A percentile compares a stretch with the other conserved stretches of the same genome.
phyloP scores from a whole-genome alignment of 2,329 filamentous ascomycete genomes.

The Aspergillus floridensis region DNA sequence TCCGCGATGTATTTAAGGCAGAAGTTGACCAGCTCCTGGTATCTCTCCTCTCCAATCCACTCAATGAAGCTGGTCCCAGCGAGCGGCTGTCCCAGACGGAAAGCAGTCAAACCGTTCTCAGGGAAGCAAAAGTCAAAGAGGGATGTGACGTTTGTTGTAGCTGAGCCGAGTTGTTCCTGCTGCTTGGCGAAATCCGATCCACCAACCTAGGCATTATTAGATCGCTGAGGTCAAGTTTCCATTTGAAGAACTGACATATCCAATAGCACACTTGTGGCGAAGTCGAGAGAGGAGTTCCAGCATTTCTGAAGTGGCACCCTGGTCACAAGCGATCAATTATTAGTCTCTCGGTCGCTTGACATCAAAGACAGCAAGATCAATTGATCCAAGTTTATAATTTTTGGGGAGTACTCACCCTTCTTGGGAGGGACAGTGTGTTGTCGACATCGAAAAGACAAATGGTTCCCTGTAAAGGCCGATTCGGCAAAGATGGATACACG shows the following conservation, averaged over 20 bases:
- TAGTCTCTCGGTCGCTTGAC: background rate
- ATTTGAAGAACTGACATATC: conserved; percentile 26
- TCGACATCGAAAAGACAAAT: conserved; percentile 97
- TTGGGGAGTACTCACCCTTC: conserved; percentile 55
- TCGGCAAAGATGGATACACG: conserved; percentile 69
- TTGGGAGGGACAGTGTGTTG: conserved; percentile 80
- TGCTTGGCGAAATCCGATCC: conserved; percentile 91
- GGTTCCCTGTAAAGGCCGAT: conserved; percentile 87
- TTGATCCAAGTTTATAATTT: background rate
- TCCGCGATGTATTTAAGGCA: conserved; percentile 61
- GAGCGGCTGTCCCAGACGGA: conserved; percentile 73
- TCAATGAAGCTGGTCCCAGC: conserved; percentile 82
- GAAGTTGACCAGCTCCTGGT: conserved; percentile 60
- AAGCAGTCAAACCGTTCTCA: conserved; percentile 93
- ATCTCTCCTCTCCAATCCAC: conserved; percentile 81
- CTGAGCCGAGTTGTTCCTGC: conserved; percentile 85
- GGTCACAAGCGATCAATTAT: conserved; percentile 2
- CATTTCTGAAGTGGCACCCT: conserved; percentile 77
- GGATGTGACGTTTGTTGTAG: conserved; percentile 66
- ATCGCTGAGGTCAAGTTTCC: background rate
- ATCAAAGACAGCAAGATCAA: background rate
- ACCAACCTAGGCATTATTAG: conserved; percentile 56
- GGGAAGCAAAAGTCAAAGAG: conserved; percentile 98
- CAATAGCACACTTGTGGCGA: conserved; percentile 56
- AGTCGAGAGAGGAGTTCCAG: conserved; percentile 74